A percentile compares a stretch with the other conserved stretches of the same genome.
phyloP scores from a whole-genome alignment of 768 basidiomycete species.

The Filobasidium floriforme region DNA sequence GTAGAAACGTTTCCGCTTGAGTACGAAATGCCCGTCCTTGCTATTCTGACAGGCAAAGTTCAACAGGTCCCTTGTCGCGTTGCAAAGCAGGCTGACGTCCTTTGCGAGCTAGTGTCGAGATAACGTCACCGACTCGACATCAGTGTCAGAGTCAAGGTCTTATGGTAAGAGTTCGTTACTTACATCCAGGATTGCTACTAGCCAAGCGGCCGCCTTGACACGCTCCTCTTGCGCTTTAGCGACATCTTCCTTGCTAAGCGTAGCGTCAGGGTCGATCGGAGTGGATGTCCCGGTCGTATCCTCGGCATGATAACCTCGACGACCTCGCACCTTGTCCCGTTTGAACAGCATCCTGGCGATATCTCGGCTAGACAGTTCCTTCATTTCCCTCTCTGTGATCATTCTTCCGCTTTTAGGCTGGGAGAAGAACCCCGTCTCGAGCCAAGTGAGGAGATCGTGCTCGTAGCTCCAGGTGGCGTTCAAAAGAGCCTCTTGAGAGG shows the following conservation, averaged over 20 bases:
- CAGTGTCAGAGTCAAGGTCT: no score
- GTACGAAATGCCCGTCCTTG: not conserved
- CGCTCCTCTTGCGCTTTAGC: slow-evolving; percentile 13
- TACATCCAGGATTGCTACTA: slow-evolving; percentile 20
- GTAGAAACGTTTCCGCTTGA: slow-evolving; percentile 2
- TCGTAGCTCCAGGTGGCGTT: slow-evolving; percentile 6
- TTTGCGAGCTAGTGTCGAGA: not conserved
- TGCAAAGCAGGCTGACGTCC: not conserved
- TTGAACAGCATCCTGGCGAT: slow-evolving; percentile 8
- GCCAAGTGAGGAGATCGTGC: slow-evolving; percentile 16
- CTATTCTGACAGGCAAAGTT: not conserved
- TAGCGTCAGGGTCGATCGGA: not conserved
- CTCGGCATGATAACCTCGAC: not conserved
- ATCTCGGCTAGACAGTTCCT: slow-evolving; percentile 1
- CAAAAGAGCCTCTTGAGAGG: not conserved
- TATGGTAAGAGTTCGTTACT: no score
- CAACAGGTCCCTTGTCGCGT: not conserved
- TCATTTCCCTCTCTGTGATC: slow-evolving; percentile 5
- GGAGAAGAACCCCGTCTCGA: slow-evolving; percentile 19
- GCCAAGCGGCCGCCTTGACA: slow-evolving; percentile 17
- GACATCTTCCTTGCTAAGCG: not conserved
- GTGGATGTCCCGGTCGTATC: not conserved
- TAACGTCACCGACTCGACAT: no score
- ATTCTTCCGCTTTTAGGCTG: not conserved
- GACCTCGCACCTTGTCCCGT: slow-evolving; percentile 4